phyloP scores from a whole-genome alignment of 2,329 filamentous ascomycete genomes.

The Hirsutella minnesotensis region DNA sequence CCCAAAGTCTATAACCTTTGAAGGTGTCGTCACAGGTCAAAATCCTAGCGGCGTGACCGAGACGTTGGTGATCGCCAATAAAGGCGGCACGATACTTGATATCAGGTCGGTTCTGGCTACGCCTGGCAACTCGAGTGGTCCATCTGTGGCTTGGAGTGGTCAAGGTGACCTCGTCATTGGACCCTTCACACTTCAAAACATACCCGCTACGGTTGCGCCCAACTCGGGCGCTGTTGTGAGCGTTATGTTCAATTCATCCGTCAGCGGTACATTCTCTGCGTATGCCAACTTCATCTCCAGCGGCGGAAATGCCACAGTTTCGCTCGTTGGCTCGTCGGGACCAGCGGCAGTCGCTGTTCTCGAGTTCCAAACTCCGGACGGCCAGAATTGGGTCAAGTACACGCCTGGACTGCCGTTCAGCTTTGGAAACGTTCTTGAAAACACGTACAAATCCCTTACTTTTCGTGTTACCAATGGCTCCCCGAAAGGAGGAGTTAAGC shows the following conservation, averaged over 20 bases:
- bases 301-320: constrained; percentile 36
- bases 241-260: constrained; percentile 34
- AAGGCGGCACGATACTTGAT: constrained; percentile 32
- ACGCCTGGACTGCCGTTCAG: constrained; percentile 30
- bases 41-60: constrained; percentile 25
- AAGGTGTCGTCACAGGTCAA: constrained; percentile 32
- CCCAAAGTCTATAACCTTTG: constrained; percentile 36
- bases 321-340: constrained; percentile 36
- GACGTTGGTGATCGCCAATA: constrained; percentile 35
- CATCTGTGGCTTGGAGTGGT: constrained; percentile 26
- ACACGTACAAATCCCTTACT: constrained; percentile 31
- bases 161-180: constrained; percentile 27
- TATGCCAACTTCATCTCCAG: constrained; percentile 34
- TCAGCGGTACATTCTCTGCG: constrained; percentile 33
- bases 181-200: constrained; percentile 33
- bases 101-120: constrained; percentile 34
- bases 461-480: constrained; percentile 43
- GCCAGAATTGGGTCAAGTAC: constrained; percentile 36
- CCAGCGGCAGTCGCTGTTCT: constrained; percentile 35
- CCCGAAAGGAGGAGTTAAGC: constrained; percentile 27
- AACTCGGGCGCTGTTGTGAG: constrained; percentile 26
- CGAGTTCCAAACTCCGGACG: constrained; percentile 42
- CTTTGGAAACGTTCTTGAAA: constrained; percentile 44
- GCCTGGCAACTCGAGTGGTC: constrained; percentile 27
- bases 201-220: constrained; percentile 32